Percentiles rank a stretch among this genome's conserved stretches.
phyloP scores from a whole-genome alignment of 78 protist genomes.

The Thecamonas trahens region DNA sequence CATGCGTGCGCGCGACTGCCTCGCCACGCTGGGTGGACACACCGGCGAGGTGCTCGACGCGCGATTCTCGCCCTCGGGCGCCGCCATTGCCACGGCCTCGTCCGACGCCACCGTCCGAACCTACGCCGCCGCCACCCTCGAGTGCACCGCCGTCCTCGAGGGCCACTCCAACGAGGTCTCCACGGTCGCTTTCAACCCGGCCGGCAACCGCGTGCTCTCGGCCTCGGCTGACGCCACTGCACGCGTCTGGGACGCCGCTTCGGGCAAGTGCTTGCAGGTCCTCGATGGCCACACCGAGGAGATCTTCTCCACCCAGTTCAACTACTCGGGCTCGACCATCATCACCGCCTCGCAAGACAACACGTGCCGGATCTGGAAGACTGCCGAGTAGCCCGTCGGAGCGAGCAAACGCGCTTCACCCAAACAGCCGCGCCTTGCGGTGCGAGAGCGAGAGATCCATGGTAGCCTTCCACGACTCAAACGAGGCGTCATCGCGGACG shows the following conservation, averaged over 20 bases:
- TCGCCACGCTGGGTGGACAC: conserved; percentile 37
- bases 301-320: conserved; percentile 51
- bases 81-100: conserved; percentile 44
- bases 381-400: too few species aligned
- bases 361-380: conserved; percentile 77
- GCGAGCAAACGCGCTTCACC: too few species aligned
- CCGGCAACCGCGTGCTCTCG: too few species aligned
- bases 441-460: too few species aligned
- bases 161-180: conserved; percentile 71
- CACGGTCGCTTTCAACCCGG: too few species aligned
- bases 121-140: conserved; percentile 26
- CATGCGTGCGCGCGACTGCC: conserved; percentile 4
- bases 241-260: conserved; percentile 57
- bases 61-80: conserved; percentile 46
- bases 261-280: conserved; percentile 41
- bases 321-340: conserved; percentile 70
- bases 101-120: conserved; percentile 53
- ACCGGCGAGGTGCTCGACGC: conserved; percentile 55
- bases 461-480: too few species aligned
- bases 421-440: too few species aligned
- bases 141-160: conserved; percentile 26
- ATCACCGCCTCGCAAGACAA: conserved; percentile 68
- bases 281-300: conserved; percentile 49
- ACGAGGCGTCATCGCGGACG: too few species aligned
- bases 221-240: conserved; percentile 67